Evolutionary conservation across 495 filamentous ascomycete species (phyloP).

Genomic region (Tuber umbilicatum): DNA sequence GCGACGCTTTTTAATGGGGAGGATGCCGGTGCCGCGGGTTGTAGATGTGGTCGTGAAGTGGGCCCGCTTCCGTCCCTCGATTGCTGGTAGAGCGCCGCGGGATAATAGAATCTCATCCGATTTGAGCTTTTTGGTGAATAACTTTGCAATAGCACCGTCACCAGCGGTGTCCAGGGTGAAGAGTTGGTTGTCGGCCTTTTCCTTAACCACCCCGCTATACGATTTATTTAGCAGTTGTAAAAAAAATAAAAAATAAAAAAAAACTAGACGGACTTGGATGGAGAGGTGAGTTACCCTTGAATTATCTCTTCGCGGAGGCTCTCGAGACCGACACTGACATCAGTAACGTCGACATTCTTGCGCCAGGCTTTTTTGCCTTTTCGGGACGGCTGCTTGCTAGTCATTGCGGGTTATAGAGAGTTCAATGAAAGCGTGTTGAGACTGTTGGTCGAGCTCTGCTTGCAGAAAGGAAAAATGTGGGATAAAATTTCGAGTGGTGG

Average conservation of each 20-base stretch:
- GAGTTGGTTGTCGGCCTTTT: constrained; percentile 51
- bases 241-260: not conserved
- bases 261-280: not conserved
- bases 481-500: not conserved
- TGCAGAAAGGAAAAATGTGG: not conserved
- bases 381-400: constrained; percentile 73
- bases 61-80: constrained; percentile 67
- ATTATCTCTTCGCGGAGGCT: constrained; percentile 79
- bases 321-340: constrained; percentile 76
- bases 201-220: constrained; percentile 69
- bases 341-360: constrained; percentile 90
- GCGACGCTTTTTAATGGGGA: constrained; percentile 64
- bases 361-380: constrained; percentile 99
- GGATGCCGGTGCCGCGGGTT: constrained; percentile 53
- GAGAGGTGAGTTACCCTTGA: constrained; percentile 57
- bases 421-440: constrained; percentile 27
- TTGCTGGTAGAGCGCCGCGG: constrained; percentile 70
- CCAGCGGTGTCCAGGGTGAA: constrained; percentile 77
- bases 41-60: constrained; percentile 45
- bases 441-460: not conserved
- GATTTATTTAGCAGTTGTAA: constrained; percentile 32
- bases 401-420: constrained; percentile 49
- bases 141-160: constrained; percentile 54
- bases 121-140: constrained; percentile 62
- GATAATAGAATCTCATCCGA: constrained; percentile 82